Evolutionary conservation across 148 eudicot species (phyloP), one percentile per base, ranked within the genome.

Genomic region (Arbutus unedo): DNA sequence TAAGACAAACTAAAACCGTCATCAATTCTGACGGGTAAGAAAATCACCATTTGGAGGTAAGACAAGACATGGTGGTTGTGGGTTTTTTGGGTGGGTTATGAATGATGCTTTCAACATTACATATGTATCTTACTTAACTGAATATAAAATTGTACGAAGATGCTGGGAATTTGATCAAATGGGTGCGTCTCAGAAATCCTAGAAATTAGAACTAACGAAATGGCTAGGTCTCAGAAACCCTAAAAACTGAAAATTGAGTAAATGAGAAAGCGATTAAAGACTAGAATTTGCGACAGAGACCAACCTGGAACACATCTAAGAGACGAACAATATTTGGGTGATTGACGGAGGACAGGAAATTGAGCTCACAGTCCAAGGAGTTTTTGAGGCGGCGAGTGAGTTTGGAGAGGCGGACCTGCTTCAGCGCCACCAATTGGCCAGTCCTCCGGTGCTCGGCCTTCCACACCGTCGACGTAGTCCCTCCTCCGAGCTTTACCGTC

Each of bases 281-380:
- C 25, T 0, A 21, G 18, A 38, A 82, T 6, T 14, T 2, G 64
- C 8, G 4, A 41, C 0, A 1, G 41, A 78, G 31, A 76, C 77
- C 9, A 54, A 90, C 92, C 87, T 88, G 66, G 73, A 86, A 87
- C 67, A 82, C 59, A 51, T 88, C 70, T 62, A 90, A 64, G 19
- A 90, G 90, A 79, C 86, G 88, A 50, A 90, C 81, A 75, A 90
- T 90, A 68, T 90, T 88, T 8, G 90, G 92, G 72, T 90, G 92
- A 49, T 85, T 60, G 82, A 90, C 89, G 57, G 87, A 21, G 41
- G 92, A 90, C 67, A 90, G 76, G 83, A 90, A 90, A 25, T 48
- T 57, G 53, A 86, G 64, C 82, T 90, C 92, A 70, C 88, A 90
- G 72, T 90, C 88, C 70, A 88, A 83, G 70, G 82, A 88, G n/a